Evolutionary conservation across 345 rosid genomes (phyloP).

Genomic region (Eucalyptus erythrocorys): DNA sequence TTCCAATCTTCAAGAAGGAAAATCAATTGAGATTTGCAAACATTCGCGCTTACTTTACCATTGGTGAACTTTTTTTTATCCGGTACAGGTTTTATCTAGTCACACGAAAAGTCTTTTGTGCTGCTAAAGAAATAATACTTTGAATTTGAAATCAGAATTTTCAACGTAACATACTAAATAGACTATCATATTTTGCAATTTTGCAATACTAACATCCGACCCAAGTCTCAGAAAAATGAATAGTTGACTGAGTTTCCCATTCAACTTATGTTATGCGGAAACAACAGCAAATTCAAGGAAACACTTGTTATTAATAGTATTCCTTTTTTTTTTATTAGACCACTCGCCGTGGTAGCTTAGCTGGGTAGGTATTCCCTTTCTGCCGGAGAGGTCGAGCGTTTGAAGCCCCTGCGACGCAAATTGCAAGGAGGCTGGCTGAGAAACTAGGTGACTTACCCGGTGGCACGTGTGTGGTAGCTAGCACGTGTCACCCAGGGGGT

Average conservation of each 20-base stretch:
- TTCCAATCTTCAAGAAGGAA: not conserved
- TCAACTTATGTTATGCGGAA: not conserved
- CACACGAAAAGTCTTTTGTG: not conserved
- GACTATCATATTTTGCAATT: not conserved
- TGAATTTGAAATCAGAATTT: not conserved
- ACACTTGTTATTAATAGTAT: not conserved
- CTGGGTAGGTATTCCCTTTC: no score
- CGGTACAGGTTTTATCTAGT: not conserved
- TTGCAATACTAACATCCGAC: not conserved
- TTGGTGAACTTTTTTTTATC: not conserved
- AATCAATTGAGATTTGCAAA: not conserved
- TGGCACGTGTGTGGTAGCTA: no score
- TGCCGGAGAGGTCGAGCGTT: no score
- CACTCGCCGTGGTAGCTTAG: no score
- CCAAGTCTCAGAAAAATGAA: not conserved
- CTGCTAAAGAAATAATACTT: not conserved
- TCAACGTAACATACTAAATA: not conserved
- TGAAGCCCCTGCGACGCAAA: no score
- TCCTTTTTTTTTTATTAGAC: no score
- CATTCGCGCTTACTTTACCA: rapidly evolving
- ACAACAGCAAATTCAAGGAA: not conserved
- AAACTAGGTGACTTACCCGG: no score
- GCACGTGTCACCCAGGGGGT: no score
- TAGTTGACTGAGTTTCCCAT: not conserved
- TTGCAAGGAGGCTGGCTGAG: no score